A percentile compares a stretch with the other conserved stretches of the same genome.
Conservation (phyloP, 2,329 filamentous ascomycete genomes). For the Venturia aucupariae region DNA sequence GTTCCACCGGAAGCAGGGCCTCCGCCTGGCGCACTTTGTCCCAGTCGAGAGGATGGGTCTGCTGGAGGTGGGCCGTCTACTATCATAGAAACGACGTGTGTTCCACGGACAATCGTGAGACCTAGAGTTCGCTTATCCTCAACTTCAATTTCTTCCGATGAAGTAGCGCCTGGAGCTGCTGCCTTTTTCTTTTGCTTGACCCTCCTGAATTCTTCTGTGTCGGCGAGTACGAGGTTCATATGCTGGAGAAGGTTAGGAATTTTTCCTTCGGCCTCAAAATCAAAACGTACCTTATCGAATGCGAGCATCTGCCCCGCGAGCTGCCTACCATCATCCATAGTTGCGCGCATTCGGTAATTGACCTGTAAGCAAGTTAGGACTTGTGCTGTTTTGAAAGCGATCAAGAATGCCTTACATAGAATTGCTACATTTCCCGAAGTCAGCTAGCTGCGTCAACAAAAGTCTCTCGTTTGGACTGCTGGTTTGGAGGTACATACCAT, state of each 20-base stretch:
- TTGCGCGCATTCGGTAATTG: constrained; percentile 98
- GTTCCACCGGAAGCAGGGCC: constrained; percentile 48
- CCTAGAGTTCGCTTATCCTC: constrained; percentile 98
- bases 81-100: constrained; percentile 87
- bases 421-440: constrained; percentile 44
- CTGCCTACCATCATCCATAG: constrained; percentile 86
- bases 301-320: constrained; percentile 98
- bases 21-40: constrained; percentile 62
- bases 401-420: constrained; percentile 46
- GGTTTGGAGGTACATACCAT: constrained; percentile 65
- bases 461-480: constrained; percentile 42
- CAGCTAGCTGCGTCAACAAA: constrained; percentile 36
- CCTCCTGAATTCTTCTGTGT: constrained; percentile 94
- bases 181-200: constrained; percentile 69
- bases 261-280: neutral
- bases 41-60: constrained; percentile 83
- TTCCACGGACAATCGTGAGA: constrained; percentile 86
- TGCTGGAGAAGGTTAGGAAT: constrained; percentile 48
- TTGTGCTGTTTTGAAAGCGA: neutral
- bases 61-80: constrained; percentile 93
- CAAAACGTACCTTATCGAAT: constrained; percentile 73
- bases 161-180: constrained; percentile 52
- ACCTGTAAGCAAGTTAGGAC: constrained; percentile 50
- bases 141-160: constrained; percentile 62
- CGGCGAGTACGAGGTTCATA: constrained; percentile 98